Evolutionary conservation across 768 basidiomycete species (phyloP).

Genomic region (Boletus rubescentipes): DNA sequence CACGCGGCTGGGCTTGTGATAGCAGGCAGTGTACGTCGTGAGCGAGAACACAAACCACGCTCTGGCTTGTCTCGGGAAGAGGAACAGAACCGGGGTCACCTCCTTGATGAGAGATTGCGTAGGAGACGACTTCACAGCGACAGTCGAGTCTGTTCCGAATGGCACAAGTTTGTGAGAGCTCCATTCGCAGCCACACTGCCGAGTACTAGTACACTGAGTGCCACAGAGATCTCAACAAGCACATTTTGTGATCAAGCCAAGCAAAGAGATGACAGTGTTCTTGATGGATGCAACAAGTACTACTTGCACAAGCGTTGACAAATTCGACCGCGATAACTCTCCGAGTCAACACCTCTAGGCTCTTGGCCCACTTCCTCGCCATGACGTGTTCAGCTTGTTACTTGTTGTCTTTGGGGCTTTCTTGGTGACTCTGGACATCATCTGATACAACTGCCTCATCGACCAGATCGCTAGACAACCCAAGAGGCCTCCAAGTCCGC

Average conservation of each 20-base stretch:
- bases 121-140: conserved; percentile 19
- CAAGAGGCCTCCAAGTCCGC: too few species aligned
- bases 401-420: too few species aligned
- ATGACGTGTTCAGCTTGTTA: too few species aligned
- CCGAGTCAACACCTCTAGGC: too few species aligned
- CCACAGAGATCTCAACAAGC: not conserved
- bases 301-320: too few species aligned
- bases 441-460: too few species aligned
- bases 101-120: conserved; percentile 14
- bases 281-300: too few species aligned
- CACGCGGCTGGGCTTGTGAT: conserved; percentile 31
- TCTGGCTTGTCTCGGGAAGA: not conserved
- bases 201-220: conserved; percentile 4
- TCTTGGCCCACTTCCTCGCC: too few species aligned
- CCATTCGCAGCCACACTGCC: conserved; percentile 16
- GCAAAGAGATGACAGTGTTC: too few species aligned
- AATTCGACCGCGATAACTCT: too few species aligned
- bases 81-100: conserved; percentile 10
- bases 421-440: too few species aligned
- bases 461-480: too few species aligned
- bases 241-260: conserved; percentile 16
- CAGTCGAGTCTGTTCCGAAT: conserved; percentile 14
- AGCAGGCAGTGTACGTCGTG: conserved; percentile 15
- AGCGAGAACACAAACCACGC: conserved; percentile 21
- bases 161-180: conserved; percentile 58